Base-by-base conservation (phyloP, 1,284 basidiomycete species). In the Trichosporon sp. region DNA sequence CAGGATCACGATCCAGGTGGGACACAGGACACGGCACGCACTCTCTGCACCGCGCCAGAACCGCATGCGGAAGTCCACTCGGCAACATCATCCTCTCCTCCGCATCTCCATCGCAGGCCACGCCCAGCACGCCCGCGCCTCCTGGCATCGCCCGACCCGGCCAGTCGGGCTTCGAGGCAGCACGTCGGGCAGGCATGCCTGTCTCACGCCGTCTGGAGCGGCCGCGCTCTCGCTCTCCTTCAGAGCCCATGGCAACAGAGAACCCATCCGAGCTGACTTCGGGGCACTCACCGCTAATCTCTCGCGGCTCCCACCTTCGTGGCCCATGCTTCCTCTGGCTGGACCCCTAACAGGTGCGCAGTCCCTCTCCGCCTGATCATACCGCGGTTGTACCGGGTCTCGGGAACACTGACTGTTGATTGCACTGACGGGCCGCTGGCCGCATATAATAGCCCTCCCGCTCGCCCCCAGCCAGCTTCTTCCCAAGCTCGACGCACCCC, bases 321-420 rank as follows among this genome's bases (percentile, higher is more conserved):
- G 23, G 47, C 47, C 47, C 47, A 51, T 25, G 27, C 56, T 11
- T 31, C 56, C 11, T 23, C 56, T 60, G 15, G 3, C 38, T n/a
- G 38, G 4, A 42, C 38, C 38, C 27, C 27, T n/a, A 12, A n/a
- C 15, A 6, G 11, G 56, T 31, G 27, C 27, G 56, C 23, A 31
- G 56, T 12, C 15, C 18, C 13, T 5, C 18, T n/a, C 18, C n/a
- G 29, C 27, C 27, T 60, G 25, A 25, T 15, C 23, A 27, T 56
- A 56, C 51, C 51, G 29, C 31, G 56, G 18, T 31, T 18, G 27
- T 18, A 32, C 56, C 27, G 13, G 7, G 29, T 2, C 56, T 31
- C 27, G 56, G 56, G 56, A 60, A n/a, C 56, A 60, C 56, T 60
- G 29, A 60, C 56, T 31, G 56, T 18, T n/a, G 56, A 32, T n/a